phyloP scores from a whole-genome alignment of 371 early-diverging fungal species.

The Capillidium heterosporum region DNA sequence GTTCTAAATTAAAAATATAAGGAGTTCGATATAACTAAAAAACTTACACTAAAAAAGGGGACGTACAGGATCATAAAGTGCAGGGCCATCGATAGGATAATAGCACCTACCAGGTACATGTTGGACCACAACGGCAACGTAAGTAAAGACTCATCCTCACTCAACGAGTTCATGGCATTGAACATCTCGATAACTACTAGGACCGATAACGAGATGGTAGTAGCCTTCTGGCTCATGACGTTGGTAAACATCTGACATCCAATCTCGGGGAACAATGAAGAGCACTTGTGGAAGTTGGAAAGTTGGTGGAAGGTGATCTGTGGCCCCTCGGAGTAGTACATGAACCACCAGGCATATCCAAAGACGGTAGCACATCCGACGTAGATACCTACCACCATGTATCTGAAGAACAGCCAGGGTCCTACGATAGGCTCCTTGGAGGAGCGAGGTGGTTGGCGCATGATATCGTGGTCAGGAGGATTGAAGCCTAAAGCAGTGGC shows the following conservation, averaged over 20 bases:
- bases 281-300: slow-evolving; percentile 80
- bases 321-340: slow-evolving; percentile 72
- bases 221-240: slow-evolving; percentile 62
- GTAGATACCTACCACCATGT: slow-evolving; percentile 77
- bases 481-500: slow-evolving; percentile 96
- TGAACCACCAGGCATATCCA: slow-evolving; percentile 97
- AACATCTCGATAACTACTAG: slow-evolving; percentile 95
- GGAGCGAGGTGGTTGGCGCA: slow-evolving; percentile 79
- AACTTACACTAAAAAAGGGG: slow-evolving; percentile 55
- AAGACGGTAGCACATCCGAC: slow-evolving; percentile 89
- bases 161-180: slow-evolving; percentile 81
- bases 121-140: slow-evolving; percentile 83
- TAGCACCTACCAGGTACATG: slow-evolving; percentile 65
- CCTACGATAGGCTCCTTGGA: slow-evolving; percentile 75
- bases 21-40: neutral
- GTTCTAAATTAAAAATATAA: slow-evolving; percentile 7
- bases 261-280: slow-evolving; percentile 64
- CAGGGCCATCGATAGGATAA: slow-evolving; percentile 71
- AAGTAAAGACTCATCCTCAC: slow-evolving; percentile 83
- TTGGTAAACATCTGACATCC: slow-evolving; percentile 81
- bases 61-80: slow-evolving; percentile 83
- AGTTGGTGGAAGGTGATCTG: slow-evolving; percentile 72
- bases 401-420: slow-evolving; percentile 86
- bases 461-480: slow-evolving; percentile 85
- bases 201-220: slow-evolving; percentile 88